A percentile compares a stretch with the other conserved stretches of the same genome.
Conservation (phyloP, 306 rosid species). For the Castanospermum australe region DNA sequence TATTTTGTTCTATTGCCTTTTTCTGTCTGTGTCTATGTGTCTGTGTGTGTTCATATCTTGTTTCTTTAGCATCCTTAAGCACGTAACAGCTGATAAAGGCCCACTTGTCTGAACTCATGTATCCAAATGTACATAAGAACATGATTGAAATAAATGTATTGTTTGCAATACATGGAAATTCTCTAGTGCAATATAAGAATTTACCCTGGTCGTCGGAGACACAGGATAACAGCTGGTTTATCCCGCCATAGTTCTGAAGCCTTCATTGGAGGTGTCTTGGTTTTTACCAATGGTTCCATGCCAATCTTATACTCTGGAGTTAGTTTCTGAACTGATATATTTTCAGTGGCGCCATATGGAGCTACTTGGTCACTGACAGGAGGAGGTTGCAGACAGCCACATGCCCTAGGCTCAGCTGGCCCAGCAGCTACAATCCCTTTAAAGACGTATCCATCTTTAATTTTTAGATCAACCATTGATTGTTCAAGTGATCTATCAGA, state of each 20-base stretch:
- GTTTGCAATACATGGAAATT: too few relatives aligned
- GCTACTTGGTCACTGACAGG: slow-evolving; percentile 60
- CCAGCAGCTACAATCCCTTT: slow-evolving; percentile 79
- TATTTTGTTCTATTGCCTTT: not conserved
- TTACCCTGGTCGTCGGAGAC: slow-evolving; percentile 95
- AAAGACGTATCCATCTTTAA: slow-evolving; percentile 70
- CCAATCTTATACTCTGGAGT: slow-evolving; percentile 87
- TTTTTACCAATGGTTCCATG: slow-evolving; percentile 72
- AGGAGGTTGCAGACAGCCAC: slow-evolving; percentile 77
- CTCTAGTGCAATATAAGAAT: not conserved
- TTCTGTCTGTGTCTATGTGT: not conserved
- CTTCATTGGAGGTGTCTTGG: slow-evolving; percentile 78
- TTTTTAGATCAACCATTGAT: slow-evolving; percentile 48
- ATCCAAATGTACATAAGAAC: too few relatives aligned
- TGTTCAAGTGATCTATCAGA: slow-evolving; percentile 49
- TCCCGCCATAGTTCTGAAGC: slow-evolving; percentile 75
- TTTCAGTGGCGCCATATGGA: slow-evolving; percentile 62
- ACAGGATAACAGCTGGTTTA: slow-evolving; percentile 70
- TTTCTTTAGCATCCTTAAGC: not conserved
- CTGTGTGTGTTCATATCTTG: not conserved
- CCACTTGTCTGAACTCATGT: not conserved
- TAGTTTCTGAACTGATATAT: slow-evolving; percentile 69
- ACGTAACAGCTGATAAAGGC: not conserved
- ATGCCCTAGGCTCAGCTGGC: slow-evolving; percentile 68
- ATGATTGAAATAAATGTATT: not conserved